phyloP scores from a whole-genome alignment of 768 basidiomycete genomes.

The Xerocomellus amylosporus region DNA sequence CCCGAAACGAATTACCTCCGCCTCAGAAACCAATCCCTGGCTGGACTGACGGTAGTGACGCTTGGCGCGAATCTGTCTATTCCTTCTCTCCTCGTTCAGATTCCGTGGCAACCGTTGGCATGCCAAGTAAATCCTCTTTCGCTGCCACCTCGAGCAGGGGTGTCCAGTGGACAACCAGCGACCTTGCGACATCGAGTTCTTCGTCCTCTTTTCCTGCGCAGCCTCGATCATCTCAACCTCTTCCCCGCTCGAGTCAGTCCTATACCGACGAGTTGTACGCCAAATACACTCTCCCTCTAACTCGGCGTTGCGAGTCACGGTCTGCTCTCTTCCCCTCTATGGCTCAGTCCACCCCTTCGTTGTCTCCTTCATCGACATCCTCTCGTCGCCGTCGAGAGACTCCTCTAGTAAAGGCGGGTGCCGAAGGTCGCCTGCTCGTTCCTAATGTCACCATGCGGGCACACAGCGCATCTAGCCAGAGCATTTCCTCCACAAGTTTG shows the following conservation, averaged over 20 bases:
- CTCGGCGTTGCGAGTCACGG: slow-evolving; percentile 54
- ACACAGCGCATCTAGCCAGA: slow-evolving; percentile 36
- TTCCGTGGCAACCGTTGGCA: slow-evolving; percentile 30
- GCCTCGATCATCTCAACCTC: slow-evolving; percentile 22
- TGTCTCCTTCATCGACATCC: slow-evolving; percentile 35
- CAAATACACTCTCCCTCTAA: slow-evolving; percentile 48
- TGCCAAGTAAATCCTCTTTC: slow-evolving; percentile 38
- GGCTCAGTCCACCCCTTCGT: slow-evolving; percentile 36
- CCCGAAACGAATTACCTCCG: slow-evolving; percentile 34
- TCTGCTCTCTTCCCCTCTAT: slow-evolving; percentile 38
- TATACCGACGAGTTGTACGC: slow-evolving; percentile 48
- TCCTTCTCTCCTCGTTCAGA: slow-evolving; percentile 44
- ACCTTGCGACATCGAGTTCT: slow-evolving; percentile 20
- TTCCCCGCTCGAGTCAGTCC: slow-evolving; percentile 30
- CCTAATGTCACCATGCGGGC: slow-evolving; percentile 39
- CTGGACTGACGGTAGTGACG: slow-evolving; percentile 65
- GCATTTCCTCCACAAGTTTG: slow-evolving; percentile 25
- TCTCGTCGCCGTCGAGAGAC: slow-evolving; percentile 46
- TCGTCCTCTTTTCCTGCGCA: slow-evolving; percentile 26
- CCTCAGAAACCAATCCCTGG: slow-evolving; percentile 51
- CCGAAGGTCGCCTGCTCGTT: slow-evolving; percentile 63
- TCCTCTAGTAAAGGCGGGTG: slow-evolving; percentile 54
- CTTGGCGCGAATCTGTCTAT: slow-evolving; percentile 68
- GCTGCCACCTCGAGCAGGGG: slow-evolving; percentile 50
- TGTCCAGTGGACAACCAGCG: slow-evolving; percentile 48